These are phyloP conservation scores for Pestalotiopsis sp. DNA, from an alignment of 2,329 filamentous ascomycete species.

Conservation along the genomic window DNA sequence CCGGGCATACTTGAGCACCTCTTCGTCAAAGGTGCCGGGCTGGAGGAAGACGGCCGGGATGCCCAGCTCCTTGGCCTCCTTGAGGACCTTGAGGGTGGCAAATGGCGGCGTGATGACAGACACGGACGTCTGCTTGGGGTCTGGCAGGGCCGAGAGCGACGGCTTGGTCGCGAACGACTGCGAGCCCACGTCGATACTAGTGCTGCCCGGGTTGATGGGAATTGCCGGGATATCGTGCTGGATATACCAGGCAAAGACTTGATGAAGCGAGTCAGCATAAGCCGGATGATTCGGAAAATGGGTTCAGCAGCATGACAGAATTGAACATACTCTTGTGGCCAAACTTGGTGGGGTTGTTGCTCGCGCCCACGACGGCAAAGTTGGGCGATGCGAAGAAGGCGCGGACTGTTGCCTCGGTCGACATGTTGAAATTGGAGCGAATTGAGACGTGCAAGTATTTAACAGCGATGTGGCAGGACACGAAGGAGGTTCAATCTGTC, in stretches of 20 bases:
- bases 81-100: constrained; percentile 73
- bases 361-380: constrained; percentile 90
- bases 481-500: no score
- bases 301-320: not conserved
- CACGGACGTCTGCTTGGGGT: constrained; percentile 72
- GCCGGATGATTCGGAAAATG: not conserved
- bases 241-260: constrained; percentile 91
- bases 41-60: constrained; percentile 84
- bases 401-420: constrained; percentile 72
- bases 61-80: constrained; percentile 75
- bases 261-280: not conserved
- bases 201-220: constrained; percentile 77
- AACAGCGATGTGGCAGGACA: no score
- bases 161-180: constrained; percentile 65
- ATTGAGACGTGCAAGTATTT: not conserved
- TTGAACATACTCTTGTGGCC: constrained; percentile 77
- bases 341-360: constrained; percentile 81
- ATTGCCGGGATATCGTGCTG: constrained; percentile 74
- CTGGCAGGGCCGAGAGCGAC: constrained; percentile 65
- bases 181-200: constrained; percentile 63
- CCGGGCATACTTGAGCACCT: constrained; percentile 62
- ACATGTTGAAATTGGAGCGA: constrained; percentile 42
- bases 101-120: constrained; percentile 86
- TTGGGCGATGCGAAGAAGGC: constrained; percentile 78
- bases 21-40: constrained; percentile 83